phyloP scores from a whole-genome alignment of 108 stramenopile species.

The Stephanodiscus triporus region DNA sequence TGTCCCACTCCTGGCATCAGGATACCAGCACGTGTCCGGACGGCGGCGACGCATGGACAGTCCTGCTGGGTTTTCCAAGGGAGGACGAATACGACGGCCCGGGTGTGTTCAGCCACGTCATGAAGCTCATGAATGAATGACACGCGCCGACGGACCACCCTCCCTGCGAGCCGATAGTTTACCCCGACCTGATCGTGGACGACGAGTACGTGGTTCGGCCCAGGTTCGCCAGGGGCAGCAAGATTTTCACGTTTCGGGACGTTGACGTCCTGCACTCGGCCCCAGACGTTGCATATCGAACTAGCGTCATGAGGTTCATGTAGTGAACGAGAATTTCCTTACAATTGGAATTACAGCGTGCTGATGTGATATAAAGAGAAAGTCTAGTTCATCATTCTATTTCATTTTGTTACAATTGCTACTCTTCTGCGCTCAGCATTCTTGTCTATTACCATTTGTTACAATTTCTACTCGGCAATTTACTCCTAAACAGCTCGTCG shows the following conservation, averaged over 20 bases:
- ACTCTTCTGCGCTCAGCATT: no score
- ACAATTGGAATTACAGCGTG: no score
- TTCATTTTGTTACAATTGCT: no score
- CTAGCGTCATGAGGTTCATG: conserved; percentile 84
- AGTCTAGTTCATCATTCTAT: no score
- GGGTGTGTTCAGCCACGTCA: conserved; percentile 77
- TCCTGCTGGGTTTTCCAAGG: conserved; percentile 74
- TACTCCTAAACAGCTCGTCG: no score
- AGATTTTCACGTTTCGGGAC: conserved; percentile 72
- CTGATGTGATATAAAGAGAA: no score
- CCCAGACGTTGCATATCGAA: conserved; percentile 72
- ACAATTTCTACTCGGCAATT: no score
- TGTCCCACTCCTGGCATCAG: conserved; percentile 77
- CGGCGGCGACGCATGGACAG: conserved; percentile 55
- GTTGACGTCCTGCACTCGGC: conserved; percentile 76
- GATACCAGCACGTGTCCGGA: conserved; percentile 59
- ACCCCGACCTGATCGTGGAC: conserved; percentile 45
- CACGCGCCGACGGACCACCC: conserved; percentile 54
- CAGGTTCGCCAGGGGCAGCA: conserved; percentile 54
- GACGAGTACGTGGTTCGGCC: conserved; percentile 70
- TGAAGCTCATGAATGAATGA: conserved; percentile 54
- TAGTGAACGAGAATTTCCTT: no score
- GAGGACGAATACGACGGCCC: conserved; percentile 65
- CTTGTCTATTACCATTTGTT: no score
- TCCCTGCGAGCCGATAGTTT: conserved; percentile 61